Base-by-base conservation (phyloP, 176 grass and related monocot genomes). In the Oryza meridionalis region DNA sequence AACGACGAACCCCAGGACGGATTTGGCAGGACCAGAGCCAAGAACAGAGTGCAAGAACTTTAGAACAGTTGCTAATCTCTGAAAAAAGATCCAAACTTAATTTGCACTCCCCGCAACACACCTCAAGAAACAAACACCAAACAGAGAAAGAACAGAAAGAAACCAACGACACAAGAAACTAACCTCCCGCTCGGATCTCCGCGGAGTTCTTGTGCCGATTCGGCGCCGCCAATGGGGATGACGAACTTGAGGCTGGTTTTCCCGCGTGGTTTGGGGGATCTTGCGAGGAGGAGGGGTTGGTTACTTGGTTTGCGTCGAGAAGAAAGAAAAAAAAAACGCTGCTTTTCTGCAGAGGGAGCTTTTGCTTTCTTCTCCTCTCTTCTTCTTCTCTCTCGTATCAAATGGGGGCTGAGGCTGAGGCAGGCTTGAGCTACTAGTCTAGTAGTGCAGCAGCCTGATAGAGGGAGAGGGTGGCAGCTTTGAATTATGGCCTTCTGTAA, bases 401-500 rank as follows among this genome's bases (percentile, higher is more conserved):
- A 10, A 43, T 43, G 42, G 42, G 42, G 42, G 42, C 17, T 35
- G 7, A 32, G 14, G 65, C 9, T 49, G 33, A 29, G 33, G 29
- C 29, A 31, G 65, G 42, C 42, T 43, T 40, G 38, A 43, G 42
- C 42, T 43, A 10, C 21, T 38, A 42, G 37, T 45, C 29, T 31
- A 27, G 1, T 27, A 31, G 29, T 31, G 29, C 29, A 31, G 80
- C 67, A 45, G 33, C 33, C 33, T 35, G 33, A 35, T 35, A 35
- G 33, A 72, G 72, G 72, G 72, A 72, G 72, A 78, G 72, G 73
- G 67, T 78, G 79, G 73, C 83, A 86, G 84, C 88, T 90, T 86
- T 86, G 78, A 86, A 86, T 27, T 27, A 27, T 78, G 43, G 58
- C 66, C 66, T 32, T 69, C 11, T 59, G 21, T 26, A 11, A 59